These are phyloP conservation scores for Cucumis cinereus DNA, from an alignment of 306 rosid genomes.

Conservation along the genomic window DNA sequence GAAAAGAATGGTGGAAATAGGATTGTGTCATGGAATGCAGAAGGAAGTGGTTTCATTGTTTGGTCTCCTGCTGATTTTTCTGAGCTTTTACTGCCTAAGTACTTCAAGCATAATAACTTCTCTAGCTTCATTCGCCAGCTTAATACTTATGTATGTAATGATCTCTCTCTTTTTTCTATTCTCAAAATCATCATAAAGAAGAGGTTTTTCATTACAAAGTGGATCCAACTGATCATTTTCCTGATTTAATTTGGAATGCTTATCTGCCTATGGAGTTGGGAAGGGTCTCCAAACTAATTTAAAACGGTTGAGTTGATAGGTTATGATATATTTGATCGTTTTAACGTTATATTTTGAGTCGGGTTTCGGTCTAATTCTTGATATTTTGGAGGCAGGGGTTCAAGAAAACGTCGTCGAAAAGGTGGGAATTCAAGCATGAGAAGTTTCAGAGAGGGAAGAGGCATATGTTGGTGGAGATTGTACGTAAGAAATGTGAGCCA, in stretches of 20 bases:
- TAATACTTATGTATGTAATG: slow-evolving; percentile 59
- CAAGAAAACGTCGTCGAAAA: slow-evolving; percentile 58
- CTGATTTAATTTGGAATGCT: background rate
- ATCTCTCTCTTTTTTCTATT: background rate
- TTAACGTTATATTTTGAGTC: background rate
- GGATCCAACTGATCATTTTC: background rate
- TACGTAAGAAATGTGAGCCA: slow-evolving; percentile 68
- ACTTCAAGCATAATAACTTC: slow-evolving; percentile 81
- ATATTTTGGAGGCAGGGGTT: slow-evolving; percentile 40
- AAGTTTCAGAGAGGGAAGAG: slow-evolving; percentile 53
- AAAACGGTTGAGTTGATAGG: background rate
- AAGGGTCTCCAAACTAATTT: too few relatives aligned
- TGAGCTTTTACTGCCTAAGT: slow-evolving; percentile 56
- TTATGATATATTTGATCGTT: background rate
- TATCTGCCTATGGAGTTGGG: background rate
- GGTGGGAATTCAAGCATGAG: slow-evolving; percentile 89
- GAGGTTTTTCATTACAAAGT: background rate
- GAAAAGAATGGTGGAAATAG: background rate
- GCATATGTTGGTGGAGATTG: slow-evolving; percentile 44
- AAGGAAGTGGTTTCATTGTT: slow-evolving; percentile 62
- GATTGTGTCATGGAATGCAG: slow-evolving; percentile 58
- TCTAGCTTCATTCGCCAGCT: slow-evolving; percentile 93
- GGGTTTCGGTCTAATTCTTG: background rate
- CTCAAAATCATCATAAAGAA: background rate
- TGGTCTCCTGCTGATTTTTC: slow-evolving; percentile 85